Base-by-base conservation (phyloP, 345 rosid species). In the Populus tremula region DNA sequence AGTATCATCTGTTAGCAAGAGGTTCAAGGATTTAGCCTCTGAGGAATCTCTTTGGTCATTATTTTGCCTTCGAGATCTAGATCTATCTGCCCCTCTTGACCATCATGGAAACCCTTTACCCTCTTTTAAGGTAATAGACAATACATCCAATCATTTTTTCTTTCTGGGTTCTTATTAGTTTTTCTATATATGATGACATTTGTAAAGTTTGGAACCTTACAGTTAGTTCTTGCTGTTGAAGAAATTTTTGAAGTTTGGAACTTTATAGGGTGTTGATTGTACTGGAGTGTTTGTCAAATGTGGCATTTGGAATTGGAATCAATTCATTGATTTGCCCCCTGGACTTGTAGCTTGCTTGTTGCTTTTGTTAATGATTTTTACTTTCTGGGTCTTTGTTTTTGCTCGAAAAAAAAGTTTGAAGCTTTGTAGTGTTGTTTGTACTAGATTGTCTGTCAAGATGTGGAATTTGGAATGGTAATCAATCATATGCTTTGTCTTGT, bases 1-100 rank as follows among this genome's bases (percentile, higher is more conserved):
- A 41, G 89, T 85, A 39, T 87, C 90, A 7, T 91, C 92, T 75
- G 90, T 93, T 29, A 90, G 82, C 87, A 86, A 82, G 78, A 78
- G 87, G 74, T 83, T 93, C 33, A 75, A 47, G 54, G 76, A 31
- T 74, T 84, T 85, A 5, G 87, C 97, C 49, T 83, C 89, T 7
- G 98, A 93, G 14, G 96, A 95, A 6, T 71, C 89, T 13, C 91
- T 95, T 71, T 95, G 99, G 99, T 87, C 90, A 11, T 76, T 75
- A 14, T 87, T 89, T 82, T 91, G 91, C 75, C 81, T 72, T n/a
- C 49, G 67, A 11, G 93, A 93, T 62, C 93, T 95, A 74, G 77
- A 83, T 27, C 90, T 95, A 75, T 81, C 88, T 45, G 66, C 91
- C 69, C 97, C 99, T 78, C 79, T 86, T 69, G 94, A 87, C 64